Conservation (phyloP, 2,329 filamentous ascomycete genomes). For the Xylariales sp. region DNA sequence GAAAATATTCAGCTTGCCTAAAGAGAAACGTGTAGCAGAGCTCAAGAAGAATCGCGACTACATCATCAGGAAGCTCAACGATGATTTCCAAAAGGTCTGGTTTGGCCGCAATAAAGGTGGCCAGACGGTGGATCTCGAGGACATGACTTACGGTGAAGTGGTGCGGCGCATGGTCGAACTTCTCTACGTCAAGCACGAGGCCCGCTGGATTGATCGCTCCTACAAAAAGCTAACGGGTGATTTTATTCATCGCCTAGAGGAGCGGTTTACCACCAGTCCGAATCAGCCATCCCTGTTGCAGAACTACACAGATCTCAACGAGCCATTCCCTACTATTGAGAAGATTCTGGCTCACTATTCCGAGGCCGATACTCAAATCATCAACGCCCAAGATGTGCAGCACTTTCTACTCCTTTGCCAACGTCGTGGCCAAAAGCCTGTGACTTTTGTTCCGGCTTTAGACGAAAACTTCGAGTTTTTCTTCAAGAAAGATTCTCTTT, state of each 20-base stretch:
- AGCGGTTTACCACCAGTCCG: conserved; percentile 83
- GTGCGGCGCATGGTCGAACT: conserved; percentile 88
- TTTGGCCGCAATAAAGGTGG: conserved; percentile 87
- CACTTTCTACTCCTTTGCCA: conserved; percentile 95
- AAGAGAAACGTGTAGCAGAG: conserved; percentile 89
- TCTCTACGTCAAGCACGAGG: conserved; percentile 91
- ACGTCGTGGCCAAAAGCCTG: conserved; percentile 92
- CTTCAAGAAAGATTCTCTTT: conserved; percentile 99
- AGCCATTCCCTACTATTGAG: conserved; percentile 82
- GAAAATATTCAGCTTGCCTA: conserved; percentile 96
- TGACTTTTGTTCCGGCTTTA: conserved; percentile 93
- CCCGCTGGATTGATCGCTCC: conserved; percentile 90
- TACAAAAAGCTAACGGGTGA: conserved; percentile 87
- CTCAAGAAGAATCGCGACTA: conserved; percentile 89
- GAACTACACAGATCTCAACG: conserved; percentile 86
- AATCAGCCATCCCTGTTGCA: conserved; percentile 86
- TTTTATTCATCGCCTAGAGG: conserved; percentile 96
- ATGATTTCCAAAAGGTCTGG: conserved; percentile 97
- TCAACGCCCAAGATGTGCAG: conserved; percentile 98
- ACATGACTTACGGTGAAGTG: conserved; percentile 95
- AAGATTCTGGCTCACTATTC: conserved; percentile 85
- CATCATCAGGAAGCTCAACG: conserved; percentile 95
- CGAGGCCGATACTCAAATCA: conserved; percentile 87
- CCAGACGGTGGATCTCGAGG: conserved; percentile 86
- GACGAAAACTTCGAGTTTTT: conserved; percentile 99